Evolutionary conservation across 1,139 yeast genomes (phyloP).

Genomic region (Candida smagusa): DNA sequence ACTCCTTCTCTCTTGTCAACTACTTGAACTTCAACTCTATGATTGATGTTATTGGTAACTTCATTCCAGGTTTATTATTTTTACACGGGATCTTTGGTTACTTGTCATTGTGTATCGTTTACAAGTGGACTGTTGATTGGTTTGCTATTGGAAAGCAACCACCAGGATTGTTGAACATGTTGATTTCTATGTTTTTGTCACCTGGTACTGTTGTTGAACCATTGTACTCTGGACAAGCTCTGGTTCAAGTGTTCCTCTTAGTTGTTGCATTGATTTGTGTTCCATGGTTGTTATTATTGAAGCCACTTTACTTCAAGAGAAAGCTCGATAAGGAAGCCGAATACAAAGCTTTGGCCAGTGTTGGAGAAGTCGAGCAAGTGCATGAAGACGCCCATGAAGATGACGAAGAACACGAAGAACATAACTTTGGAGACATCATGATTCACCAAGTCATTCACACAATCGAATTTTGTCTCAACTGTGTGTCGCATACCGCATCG

Average conservation of each 20-base stretch:
- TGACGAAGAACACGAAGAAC: conserved; percentile 52
- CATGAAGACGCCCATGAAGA: conserved; percentile 36
- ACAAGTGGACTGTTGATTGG: conserved; percentile 83
- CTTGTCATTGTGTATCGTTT: conserved; percentile 65
- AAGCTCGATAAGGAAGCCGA: conserved; percentile 41
- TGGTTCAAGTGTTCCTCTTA: conserved; percentile 57
- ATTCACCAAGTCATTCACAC: conserved; percentile 80
- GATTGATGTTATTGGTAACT: conserved; percentile 73
- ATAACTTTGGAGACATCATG: conserved; percentile 70
- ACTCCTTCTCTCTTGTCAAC: conserved; percentile 65
- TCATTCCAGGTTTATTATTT: conserved; percentile 73
- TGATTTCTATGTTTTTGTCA: conserved; percentile 75
- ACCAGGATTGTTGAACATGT: conserved; percentile 77
- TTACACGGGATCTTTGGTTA: conserved; percentile 86
- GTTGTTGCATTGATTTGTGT: conserved; percentile 67
- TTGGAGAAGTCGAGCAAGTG: conserved; percentile 18
- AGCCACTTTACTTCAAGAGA: conserved; percentile 52
- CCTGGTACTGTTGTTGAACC: conserved; percentile 73
- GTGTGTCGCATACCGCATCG: conserved; percentile 79
- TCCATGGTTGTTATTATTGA: conserved; percentile 68
- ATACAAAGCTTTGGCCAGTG: conserved; percentile 22
- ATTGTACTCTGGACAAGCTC: conserved; percentile 61
- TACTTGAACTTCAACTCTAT: conserved; percentile 54
- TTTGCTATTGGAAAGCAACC: conserved; percentile 63
- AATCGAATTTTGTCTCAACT: conserved; percentile 73